Evolutionary conservation across 805 yeast species (phyloP), one percentile per base, ranked within the genome.

Genomic region (Cyberlindnera amylophila): DNA sequence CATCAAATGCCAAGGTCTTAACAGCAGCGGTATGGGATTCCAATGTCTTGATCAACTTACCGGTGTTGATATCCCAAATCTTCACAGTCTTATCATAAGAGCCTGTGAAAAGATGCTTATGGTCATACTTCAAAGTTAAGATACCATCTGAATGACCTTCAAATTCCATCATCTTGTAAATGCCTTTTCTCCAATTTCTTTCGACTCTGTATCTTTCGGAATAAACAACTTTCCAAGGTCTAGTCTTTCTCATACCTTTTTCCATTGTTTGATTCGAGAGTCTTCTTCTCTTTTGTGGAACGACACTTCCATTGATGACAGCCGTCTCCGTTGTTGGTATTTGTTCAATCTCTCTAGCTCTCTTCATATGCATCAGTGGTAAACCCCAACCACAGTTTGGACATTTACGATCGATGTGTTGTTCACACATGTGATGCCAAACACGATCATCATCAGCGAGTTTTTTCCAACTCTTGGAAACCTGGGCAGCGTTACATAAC

Each of bases 301-400:
- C 18, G 8, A 11, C 34, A 11, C 31, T n/a, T n/a, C n/a, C n/a
- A n/a, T n/a, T n/a, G n/a, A n/a, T n/a, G n/a, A n/a, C n/a, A n/a
- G n/a, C n/a, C n/a, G n/a, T n/a, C n/a, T n/a, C n/a, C n/a, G n/a
- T n/a, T n/a, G n/a, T n/a, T n/a, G n/a, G n/a, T n/a, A n/a, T n/a
- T n/a, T n/a, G n/a, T n/a, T 57, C 48, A 52, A 61, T 65, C 55
- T 79, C 79, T 47, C 85, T 64, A 2, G 82, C 83, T 41, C 84
- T 71, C 59, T 82, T 85, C 80, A 89, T 87, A 57, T 89, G 96
- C 79, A 93, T 77, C 46, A 93, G 67, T 3, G 99, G 99, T 50
- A 93, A 71, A 4, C 99, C 99, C 99, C 99, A 93, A 13, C 99
- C 99, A 67, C 99, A 93, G 58, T 87, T 87, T 31, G 96, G 96